Conservation (phyloP, 345 rosid genomes). For the Combretum micranthum region DNA sequence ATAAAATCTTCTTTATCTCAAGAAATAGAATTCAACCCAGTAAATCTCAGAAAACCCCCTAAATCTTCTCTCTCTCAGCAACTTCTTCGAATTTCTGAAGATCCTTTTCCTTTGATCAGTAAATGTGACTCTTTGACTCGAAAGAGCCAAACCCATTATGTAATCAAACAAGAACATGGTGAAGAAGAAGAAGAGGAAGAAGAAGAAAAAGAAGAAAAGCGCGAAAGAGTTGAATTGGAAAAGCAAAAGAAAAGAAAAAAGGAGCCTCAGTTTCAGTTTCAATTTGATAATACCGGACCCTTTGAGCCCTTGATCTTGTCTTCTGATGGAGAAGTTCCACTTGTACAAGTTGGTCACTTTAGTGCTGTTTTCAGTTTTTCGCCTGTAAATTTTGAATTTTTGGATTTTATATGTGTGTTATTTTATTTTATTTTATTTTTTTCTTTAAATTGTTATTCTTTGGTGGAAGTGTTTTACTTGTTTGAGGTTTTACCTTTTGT, state of each 20-base stretch:
- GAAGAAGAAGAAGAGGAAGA: slow-evolving; percentile 22
- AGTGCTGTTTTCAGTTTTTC: not conserved
- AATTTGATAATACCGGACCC: slow-evolving; percentile 68
- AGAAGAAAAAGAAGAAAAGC: slow-evolving; percentile 27
- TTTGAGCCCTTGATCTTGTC: slow-evolving; percentile 69
- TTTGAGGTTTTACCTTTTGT: no score
- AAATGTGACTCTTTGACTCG: not conserved
- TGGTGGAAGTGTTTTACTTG: no score
- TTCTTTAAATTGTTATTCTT: no score
- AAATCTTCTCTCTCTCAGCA: slow-evolving; percentile 72
- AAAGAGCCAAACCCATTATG: no score
- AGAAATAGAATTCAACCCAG: slow-evolving; percentile 27
- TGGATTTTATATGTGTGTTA: not conserved
- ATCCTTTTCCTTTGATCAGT: slow-evolving; percentile 22
- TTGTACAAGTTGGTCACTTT: slow-evolving; percentile 43
- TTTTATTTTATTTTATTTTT: no score
- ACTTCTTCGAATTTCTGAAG: slow-evolving; percentile 61
- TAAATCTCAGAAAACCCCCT: slow-evolving; percentile 64
- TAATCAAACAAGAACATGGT: not conserved
- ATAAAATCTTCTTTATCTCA: slow-evolving; percentile 26
- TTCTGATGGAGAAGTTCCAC: slow-evolving; percentile 45
- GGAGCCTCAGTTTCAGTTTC: slow-evolving; percentile 27
- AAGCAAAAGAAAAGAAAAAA: slow-evolving; percentile 29
- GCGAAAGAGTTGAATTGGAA: slow-evolving; percentile 31
- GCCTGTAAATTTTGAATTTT: not conserved